A percentile compares a stretch with the other conserved stretches of the same genome.
These are phyloP conservation scores for Pleochaeta shiraiana DNA, from an alignment of 2,329 filamentous ascomycete genomes.

Conservation along the genomic window DNA sequence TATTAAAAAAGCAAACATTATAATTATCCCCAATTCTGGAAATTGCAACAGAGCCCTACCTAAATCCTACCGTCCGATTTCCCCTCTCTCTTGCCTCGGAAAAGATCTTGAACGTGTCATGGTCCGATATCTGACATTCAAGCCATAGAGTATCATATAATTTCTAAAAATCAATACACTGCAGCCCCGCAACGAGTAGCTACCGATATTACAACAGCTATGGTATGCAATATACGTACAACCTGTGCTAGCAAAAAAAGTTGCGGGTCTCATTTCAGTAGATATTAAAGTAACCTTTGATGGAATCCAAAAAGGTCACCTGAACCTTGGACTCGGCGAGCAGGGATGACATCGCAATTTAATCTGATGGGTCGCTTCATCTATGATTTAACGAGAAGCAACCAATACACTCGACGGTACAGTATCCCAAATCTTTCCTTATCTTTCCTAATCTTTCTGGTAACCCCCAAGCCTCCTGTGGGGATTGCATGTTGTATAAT, in stretches of 20 bases:
- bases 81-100: neutral
- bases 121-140: neutral
- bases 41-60: neutral
- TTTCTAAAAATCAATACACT: neutral
- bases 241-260: too few species aligned
- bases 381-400: too few species aligned
- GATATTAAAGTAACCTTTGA: neutral
- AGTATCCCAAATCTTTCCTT: too few species aligned
- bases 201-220: neutral
- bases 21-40: neutral
- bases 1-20: neutral
- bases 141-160: neutral
- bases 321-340: neutral
- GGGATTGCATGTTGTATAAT: too few species aligned
- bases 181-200: neutral
- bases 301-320: neutral
- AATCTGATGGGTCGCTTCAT: too few species aligned
- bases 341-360: neutral
- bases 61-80: neutral
- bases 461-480: too few species aligned
- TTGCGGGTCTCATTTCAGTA: neutral
- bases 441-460: too few species aligned
- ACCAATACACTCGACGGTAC: too few species aligned
- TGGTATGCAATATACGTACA: conserved; percentile 4
- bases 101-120: neutral